Conservation (phyloP, 495 filamentous ascomycete genomes). For the Tuber melanosporum region DNA sequence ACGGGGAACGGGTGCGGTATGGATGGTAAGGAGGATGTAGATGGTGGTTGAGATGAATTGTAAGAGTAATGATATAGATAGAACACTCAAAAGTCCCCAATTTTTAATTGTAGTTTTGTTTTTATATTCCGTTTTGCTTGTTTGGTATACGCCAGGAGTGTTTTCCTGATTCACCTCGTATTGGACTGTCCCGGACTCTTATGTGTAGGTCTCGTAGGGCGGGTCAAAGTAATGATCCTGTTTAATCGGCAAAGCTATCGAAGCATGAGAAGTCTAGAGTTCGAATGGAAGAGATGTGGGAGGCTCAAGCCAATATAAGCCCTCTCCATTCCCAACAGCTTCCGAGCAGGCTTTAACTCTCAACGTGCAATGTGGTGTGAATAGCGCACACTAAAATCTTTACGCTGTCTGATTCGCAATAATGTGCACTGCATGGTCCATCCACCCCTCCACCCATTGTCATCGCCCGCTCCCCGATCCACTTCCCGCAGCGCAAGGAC, state of each 20-base stretch:
- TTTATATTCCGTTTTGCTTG: not conserved
- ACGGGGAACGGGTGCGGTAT: not conserved
- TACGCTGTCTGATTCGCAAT: not conserved
- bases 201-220: not conserved
- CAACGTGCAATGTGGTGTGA: not conserved
- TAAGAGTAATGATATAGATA: not conserved
- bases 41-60: not conserved
- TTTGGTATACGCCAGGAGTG: not conserved
- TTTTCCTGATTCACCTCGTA: not conserved
- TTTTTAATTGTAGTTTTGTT: not conserved
- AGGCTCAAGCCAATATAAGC: not conserved
- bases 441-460: not conserved
- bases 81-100: not conserved
- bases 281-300: not conserved
- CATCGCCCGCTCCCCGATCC: not conserved
- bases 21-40: not conserved
- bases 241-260: not conserved
- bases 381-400: not conserved
- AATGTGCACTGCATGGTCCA: conserved; percentile 1
- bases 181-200: not conserved
- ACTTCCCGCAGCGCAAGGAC: not conserved
- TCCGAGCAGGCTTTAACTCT: not conserved
- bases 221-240: not conserved
- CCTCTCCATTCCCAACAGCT: not conserved
- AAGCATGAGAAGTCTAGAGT: not conserved